Conservation (phyloP, 1,284 basidiomycete genomes). For the Irpex sp. region DNA sequence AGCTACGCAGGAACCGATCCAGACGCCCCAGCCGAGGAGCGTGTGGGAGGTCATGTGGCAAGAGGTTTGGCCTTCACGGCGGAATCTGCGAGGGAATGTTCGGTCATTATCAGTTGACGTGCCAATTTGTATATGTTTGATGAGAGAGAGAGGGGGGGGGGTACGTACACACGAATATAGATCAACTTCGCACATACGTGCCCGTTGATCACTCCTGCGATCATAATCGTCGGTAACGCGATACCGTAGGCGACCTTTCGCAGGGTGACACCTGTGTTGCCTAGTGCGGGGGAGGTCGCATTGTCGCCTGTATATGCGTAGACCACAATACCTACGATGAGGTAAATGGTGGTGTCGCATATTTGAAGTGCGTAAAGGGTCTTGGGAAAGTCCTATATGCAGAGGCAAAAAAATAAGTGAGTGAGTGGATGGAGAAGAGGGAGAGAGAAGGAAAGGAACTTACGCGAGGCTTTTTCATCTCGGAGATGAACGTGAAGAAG, state of each 20-base stretch:
- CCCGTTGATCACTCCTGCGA: slow-evolving; percentile 28
- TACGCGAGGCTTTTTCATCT: slow-evolving; percentile 43
- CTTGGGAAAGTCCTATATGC: slow-evolving; percentile 25
- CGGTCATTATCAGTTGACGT: neutral
- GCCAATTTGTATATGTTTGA: neutral
- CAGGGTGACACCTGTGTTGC: slow-evolving; percentile 24
- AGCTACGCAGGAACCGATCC: slow-evolving; percentile 23
- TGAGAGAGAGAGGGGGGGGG: no score
- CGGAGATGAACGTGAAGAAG: slow-evolving; percentile 53
- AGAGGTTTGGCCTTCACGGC: slow-evolving; percentile 19
- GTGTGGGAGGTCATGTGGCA: slow-evolving; percentile 26
- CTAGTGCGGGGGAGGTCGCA: slow-evolving; percentile 26
- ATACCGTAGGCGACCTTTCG: slow-evolving; percentile 26
- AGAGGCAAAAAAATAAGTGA: neutral
- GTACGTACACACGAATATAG: slow-evolving; percentile 26
- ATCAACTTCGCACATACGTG: slow-evolving; percentile 29
- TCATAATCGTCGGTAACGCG: slow-evolving; percentile 28
- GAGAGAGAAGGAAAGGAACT: neutral
- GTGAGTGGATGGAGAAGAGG: neutral
- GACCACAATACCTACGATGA: slow-evolving; percentile 27
- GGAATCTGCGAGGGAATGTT: slow-evolving; percentile 20
- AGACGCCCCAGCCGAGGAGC: slow-evolving; percentile 24
- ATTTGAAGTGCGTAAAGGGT: slow-evolving; percentile 25
- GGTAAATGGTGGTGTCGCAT: slow-evolving; percentile 26
- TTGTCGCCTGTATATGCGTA: slow-evolving; percentile 23